Evolutionary conservation across 2,329 filamentous ascomycete genomes (phyloP), one percentile per base, ranked within the genome.

Genomic region (Paradendryphiella salina): DNA sequence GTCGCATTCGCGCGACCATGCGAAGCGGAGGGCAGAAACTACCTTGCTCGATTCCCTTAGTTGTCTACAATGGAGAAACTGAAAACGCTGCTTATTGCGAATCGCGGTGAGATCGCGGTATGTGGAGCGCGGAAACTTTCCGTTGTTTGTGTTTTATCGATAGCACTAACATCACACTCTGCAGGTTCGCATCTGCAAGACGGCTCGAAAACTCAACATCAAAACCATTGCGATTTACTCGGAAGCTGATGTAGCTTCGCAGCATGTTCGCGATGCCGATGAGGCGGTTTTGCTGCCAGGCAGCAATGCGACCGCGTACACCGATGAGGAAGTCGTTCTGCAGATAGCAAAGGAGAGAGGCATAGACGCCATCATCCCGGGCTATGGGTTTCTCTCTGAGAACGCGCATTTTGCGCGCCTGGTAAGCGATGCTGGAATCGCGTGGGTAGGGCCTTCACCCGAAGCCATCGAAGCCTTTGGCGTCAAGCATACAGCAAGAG

Each of bases 381-480:
- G 85, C 1, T 88, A 88, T 71, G 85, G 85, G 0, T 87, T 87
- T 52, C 69, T 88, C 1, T 81, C 81, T 0, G 85, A 88, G 51
- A 85, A 86, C 62, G 77, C 82, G 4, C 76, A 80, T 4, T 87
- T 88, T 63, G 84, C 85, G 0, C 66, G 75, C 17, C 70, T 74
- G 0, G 80, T 85, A 0, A 66, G 74, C 17, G 72, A 77, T 7
- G 79, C 79, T 1, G 85, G 83, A 0, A 74, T 88, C 52, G 73
- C 75, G 1, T 88, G 82, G 74, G 77, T 83, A 11, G 85, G 85
- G 0, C 85, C 85, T 1, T 77, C 75, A 10, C 74, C 82, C 0
- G 70, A 77, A 10, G 64, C 68, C 18, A 85, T 86, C 43, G 76
- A 79, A 50, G 76, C 76, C 0, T 82, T 85, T 61, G 83, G 84